phyloP scores from a whole-genome alignment of 75 land plant species.

The Adiantum capillusveneris region DNA sequence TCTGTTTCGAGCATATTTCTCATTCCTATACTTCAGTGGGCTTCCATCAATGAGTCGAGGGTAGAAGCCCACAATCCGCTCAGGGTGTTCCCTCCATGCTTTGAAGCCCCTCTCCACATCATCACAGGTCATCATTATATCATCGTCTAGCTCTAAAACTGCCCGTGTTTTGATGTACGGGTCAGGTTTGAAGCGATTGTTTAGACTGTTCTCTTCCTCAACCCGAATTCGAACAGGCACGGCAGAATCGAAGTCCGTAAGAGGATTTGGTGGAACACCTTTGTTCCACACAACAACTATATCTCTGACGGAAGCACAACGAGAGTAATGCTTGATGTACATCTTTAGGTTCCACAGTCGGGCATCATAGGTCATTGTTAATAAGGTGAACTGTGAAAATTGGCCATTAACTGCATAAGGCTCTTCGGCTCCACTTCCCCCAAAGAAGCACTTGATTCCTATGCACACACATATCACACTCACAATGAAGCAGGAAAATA shows the following conservation, averaged over 20 bases:
- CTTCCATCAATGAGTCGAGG: conserved; percentile 65
- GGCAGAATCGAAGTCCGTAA: conserved; percentile 63
- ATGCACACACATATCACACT: conserved; percentile 42
- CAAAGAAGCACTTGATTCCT: conserved; percentile 52
- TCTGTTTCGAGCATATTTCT: conserved; percentile 55
- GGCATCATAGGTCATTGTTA: conserved; percentile 93
- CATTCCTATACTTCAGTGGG: conserved; percentile 64
- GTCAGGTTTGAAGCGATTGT: conserved; percentile 82
- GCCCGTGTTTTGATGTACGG: conserved; percentile 62
- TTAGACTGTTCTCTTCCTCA: conserved; percentile 68
- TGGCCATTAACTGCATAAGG: conserved; percentile 61
- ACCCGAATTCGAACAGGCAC: conserved; percentile 79
- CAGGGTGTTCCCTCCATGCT: conserved; percentile 84
- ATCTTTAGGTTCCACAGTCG: conserved; percentile 85
- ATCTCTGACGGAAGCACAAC: conserved; percentile 82
- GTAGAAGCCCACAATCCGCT: conserved; percentile 74
- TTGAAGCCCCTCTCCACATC: conserved; percentile 80
- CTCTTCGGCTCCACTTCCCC: conserved; percentile 82
- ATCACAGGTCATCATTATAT: conserved; percentile 94
- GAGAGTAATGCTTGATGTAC: conserved; percentile 90
- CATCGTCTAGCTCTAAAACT: conserved; percentile 92
- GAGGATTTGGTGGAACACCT: conserved; percentile 57
- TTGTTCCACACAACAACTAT: conserved; percentile 94
- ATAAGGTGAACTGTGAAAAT: conserved; percentile 79
- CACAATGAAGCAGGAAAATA: conserved; percentile 22